Evolutionary conservation across 106 monocot genomes (phyloP).

Genomic region (Dendrobium huoshanense): DNA sequence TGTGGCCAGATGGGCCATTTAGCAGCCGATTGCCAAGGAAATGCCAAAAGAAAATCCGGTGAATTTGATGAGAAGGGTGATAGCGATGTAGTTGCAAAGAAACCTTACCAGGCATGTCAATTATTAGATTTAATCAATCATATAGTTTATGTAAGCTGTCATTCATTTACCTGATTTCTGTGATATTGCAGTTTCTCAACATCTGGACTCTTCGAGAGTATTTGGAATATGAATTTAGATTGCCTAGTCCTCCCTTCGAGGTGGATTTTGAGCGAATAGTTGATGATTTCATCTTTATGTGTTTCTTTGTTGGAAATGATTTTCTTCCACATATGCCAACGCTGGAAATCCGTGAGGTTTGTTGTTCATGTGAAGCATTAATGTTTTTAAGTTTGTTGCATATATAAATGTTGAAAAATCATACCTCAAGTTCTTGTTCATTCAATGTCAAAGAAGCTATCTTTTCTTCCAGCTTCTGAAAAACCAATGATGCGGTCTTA

Average conservation of each 20-base stretch:
- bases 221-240: conserved; percentile 80
- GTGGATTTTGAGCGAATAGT: conserved; percentile 89
- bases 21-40: conserved; percentile 93
- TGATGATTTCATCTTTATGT: conserved; percentile 97
- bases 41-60: conserved; percentile 84
- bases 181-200: conserved; percentile 80
- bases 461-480: neutral
- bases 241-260: conserved; percentile 75
- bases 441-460: neutral
- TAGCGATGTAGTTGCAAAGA: conserved; percentile 44
- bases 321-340: conserved; percentile 99
- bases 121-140: neutral
- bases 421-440: neutral
- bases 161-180: neutral
- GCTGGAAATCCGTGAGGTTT: conserved; percentile 93
- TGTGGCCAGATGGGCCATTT: conserved; percentile 98
- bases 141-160: neutral
- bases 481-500: neutral
- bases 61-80: conserved; percentile 86
- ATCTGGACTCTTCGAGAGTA: conserved; percentile 97
- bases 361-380: neutral
- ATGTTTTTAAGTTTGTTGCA: neutral
- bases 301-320: conserved; percentile 99
- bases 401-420: neutral
- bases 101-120: conserved; percentile 76